These are phyloP conservation scores for Sanghuangporus sanghuang DNA, from an alignment of 1,284 basidiomycete genomes.

Conservation along the genomic window DNA sequence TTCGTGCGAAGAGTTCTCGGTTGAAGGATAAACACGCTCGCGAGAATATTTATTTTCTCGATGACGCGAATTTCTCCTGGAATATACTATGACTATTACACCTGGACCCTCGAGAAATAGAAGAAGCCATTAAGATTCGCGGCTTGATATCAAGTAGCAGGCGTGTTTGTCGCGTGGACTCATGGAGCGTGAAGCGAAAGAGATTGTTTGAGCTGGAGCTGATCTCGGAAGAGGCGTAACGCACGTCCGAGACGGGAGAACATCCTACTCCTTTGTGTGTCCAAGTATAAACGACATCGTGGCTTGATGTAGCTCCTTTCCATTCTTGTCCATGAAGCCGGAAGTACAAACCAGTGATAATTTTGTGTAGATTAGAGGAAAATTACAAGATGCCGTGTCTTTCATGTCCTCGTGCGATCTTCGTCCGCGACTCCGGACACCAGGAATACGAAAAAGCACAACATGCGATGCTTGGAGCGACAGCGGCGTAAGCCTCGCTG, in stretches of 20 bases:
- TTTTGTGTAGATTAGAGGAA: background rate
- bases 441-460: background rate
- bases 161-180: background rate
- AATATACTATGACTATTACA: background rate
- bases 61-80: background rate
- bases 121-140: background rate
- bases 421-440: background rate
- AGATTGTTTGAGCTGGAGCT: background rate
- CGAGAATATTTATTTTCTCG: background rate
- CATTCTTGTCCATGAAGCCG: background rate
- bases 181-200: background rate
- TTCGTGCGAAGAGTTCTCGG: no score
- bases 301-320: background rate
- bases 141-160: background rate
- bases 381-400: background rate
- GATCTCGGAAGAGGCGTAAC: background rate
- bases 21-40: background rate
- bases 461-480: background rate
- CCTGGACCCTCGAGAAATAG: background rate
- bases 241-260: background rate
- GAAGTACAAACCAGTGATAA: background rate
- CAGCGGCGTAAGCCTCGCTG: background rate
- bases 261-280: background rate
- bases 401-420: background rate
- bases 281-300: background rate